These are phyloP conservation scores for Aechmea fasciata DNA, from an alignment of 176 grass and related monocot genomes.

Conservation along the genomic window DNA sequence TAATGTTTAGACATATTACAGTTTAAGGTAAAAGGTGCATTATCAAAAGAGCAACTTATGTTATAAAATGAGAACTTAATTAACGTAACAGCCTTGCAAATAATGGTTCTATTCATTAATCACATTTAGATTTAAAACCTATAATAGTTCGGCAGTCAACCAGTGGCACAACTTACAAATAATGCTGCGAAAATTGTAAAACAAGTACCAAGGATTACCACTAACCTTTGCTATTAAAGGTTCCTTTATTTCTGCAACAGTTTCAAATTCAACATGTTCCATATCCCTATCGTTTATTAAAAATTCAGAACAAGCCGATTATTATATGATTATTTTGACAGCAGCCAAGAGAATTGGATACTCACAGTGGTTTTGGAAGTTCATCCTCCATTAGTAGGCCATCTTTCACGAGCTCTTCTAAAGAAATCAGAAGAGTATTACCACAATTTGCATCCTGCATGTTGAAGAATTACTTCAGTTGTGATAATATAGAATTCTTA, in stretches of 20 bases:
- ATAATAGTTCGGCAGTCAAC: too few species aligned
- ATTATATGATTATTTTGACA: constrained; percentile 5
- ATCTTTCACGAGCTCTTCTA: constrained; percentile 92
- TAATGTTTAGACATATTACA: too few species aligned
- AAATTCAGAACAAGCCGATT: constrained; percentile 12
- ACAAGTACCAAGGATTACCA: not conserved
- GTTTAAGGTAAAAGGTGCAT: too few species aligned
- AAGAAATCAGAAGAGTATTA: constrained; percentile 81
- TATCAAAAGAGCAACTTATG: too few species aligned
- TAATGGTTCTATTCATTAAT: too few species aligned
- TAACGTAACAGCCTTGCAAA: too few species aligned
- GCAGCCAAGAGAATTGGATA: constrained; percentile 21
- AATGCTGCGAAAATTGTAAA: not conserved
- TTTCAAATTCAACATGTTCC: constrained; percentile 73
- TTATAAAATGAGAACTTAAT: too few species aligned
- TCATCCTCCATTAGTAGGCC: constrained; percentile 70
- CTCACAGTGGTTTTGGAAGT: constrained; percentile 64
- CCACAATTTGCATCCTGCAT: constrained; percentile 92
- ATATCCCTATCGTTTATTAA: constrained; percentile 33
- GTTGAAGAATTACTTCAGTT: not conserved
- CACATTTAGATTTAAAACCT: too few species aligned
- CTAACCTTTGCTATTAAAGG: constrained; percentile 79
- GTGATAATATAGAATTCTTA: not conserved
- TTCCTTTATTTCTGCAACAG: constrained; percentile 68
- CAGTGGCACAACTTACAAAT: too few species aligned